Evolutionary conservation across 257 asterid genomes (phyloP).

Genomic region (Plantago elongata): DNA sequence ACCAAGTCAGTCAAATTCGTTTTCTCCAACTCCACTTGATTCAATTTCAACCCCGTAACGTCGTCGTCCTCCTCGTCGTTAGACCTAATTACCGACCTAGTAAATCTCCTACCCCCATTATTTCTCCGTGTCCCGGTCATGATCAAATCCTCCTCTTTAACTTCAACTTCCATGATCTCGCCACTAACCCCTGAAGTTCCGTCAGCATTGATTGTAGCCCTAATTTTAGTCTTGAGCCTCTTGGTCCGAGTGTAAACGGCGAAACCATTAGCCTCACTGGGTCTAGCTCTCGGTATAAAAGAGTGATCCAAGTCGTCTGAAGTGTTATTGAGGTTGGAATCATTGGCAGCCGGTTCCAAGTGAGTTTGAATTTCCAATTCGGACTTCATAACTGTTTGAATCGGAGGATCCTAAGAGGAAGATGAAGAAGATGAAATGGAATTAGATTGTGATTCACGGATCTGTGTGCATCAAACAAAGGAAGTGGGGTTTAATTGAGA

Average conservation of each 20-base stretch:
- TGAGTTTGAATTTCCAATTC: conserved; percentile 10
- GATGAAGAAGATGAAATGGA: background rate
- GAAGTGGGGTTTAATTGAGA: background rate
- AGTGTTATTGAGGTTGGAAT: conserved; percentile 25
- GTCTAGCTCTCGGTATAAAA: conserved; percentile 36
- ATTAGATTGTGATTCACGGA: background rate
- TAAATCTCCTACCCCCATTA: conserved; percentile 38
- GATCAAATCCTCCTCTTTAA: conserved; percentile 32
- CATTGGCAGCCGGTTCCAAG: conserved; percentile 23
- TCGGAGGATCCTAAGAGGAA: background rate
- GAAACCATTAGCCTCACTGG: conserved; percentile 49
- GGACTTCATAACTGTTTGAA: conserved; percentile 6
- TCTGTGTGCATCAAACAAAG: background rate
- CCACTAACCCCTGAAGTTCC: conserved; percentile 27
- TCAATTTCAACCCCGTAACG: conserved; percentile 26
- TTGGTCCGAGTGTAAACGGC: conserved; percentile 66
- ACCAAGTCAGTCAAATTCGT: conserved; percentile 28
- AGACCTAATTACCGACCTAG: conserved; percentile 45
- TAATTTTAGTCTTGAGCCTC: conserved; percentile 43
- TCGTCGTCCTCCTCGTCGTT: conserved; percentile 33
- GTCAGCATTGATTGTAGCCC: conserved; percentile 24
- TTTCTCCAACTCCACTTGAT: conserved; percentile 45
- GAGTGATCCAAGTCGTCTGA: conserved; percentile 33
- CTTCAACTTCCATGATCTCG: conserved; percentile 58
- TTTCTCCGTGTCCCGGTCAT: conserved; percentile 16